A percentile compares a stretch with the other conserved stretches of the same genome.
phyloP scores from a whole-genome alignment of 83 land plant species.

The Picea abies region DNA sequence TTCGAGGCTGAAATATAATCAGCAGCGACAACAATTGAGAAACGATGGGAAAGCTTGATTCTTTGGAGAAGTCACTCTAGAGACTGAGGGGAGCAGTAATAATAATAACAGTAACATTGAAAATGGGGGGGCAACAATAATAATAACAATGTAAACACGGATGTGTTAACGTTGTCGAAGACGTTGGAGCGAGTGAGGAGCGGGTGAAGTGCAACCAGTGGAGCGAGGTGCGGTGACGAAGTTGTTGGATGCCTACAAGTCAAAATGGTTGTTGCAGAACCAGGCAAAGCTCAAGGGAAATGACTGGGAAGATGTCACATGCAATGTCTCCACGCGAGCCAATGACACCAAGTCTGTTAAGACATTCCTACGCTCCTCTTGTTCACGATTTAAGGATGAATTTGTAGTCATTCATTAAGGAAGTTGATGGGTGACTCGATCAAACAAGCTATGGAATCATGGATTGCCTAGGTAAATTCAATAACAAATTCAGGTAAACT shows the following conservation, averaged over 20 bases:
- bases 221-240: constrained; percentile 75
- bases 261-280: constrained; percentile 64
- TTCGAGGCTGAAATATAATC: too few relatives aligned
- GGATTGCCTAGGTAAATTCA: too few relatives aligned
- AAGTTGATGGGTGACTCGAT: too few relatives aligned
- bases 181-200: constrained; percentile 22
- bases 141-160: not conserved
- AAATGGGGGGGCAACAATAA: too few relatives aligned
- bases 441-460: too few relatives aligned
- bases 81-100: not conserved
- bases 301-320: constrained; percentile 82
- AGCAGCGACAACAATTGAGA: not conserved
- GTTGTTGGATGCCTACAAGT: constrained; percentile 73
- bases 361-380: constrained; percentile 19
- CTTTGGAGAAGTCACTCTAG: not conserved
- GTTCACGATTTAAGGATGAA: too few relatives aligned
- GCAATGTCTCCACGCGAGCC: constrained; percentile 45
- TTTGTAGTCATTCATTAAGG: too few relatives aligned
- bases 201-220: constrained; percentile 70
- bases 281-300: constrained; percentile 77
- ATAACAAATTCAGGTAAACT: too few relatives aligned
- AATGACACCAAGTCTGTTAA: constrained; percentile 46
- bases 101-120: not conserved
- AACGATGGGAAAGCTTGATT: constrained; percentile 11
- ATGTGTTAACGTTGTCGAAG: not conserved